Evolutionary conservation across 331 rosid genomes (phyloP), one percentile per base, ranked within the genome.

Genomic region (Ulmus americana): DNA sequence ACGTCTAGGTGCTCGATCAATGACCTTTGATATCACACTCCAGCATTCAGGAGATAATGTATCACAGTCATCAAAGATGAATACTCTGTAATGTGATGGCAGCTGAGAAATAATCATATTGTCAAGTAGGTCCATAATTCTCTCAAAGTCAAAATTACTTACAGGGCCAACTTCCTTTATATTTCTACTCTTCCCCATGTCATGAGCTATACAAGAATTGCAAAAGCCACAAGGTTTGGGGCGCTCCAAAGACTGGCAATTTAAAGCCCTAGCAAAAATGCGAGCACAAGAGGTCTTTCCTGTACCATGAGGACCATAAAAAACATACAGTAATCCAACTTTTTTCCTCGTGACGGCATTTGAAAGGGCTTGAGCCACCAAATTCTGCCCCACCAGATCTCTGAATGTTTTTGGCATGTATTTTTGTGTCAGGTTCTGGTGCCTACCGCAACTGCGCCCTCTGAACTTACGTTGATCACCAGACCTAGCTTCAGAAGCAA

Each of bases 281-380:
- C 90, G 99, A 66, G 99, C 99, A 68, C 86, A 85, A 3, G 99
- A 90, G 10, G 97, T 94, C 75, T 94, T 94, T 43, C 99, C 99
- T 0, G 97, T 94, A 58, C 99, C 99, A 73, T 87, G 99, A 60
- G 99, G 97, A 65, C 99, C 99, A 64, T 90, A 84, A 82, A 94
- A 94, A 69, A 90, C 96, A 71, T 94, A 94, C 28, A 94, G 71
- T 76, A 94, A 65, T 15, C 99, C 99, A 72, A 94, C 86, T 72
- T 85, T 94, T 82, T 84, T 88, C 70, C 11, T 87, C 38, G 62
- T 60, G 60, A 85, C 97, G 46, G 99, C 97, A 74, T 90, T 94
- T 18, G 95, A 85, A 73, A 94, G 99, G 73, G 96, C 99, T 79
- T 94, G 97, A 45, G 85, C 85, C 52, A 85, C 99, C 80, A 94